Conservation (phyloP, 1,284 basidiomycete genomes). For the Rhodotorula sp. region DNA sequence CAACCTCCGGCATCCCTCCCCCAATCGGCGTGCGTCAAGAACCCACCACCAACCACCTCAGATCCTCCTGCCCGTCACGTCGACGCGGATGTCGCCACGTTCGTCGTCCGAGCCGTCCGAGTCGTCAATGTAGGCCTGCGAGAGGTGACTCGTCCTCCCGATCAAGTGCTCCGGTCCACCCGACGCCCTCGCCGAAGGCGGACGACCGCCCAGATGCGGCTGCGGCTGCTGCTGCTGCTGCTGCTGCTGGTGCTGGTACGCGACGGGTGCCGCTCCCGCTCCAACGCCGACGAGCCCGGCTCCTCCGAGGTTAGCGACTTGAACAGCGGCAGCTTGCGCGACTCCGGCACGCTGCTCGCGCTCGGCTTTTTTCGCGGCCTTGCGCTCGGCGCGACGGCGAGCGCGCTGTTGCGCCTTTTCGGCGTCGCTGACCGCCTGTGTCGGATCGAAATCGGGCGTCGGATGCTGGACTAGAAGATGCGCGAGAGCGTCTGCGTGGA, state of each 20-base stretch:
- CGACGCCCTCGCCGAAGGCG: too few species aligned
- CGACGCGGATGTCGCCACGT: not conserved
- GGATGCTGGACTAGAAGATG: not conserved
- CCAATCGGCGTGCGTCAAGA: too few species aligned
- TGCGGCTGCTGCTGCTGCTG: too few species aligned
- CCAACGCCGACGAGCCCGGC: not conserved
- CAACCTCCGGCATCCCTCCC: not conserved
- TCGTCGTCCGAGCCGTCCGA: not conserved
- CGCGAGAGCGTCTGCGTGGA: not conserved
- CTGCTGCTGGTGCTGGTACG: too few species aligned
- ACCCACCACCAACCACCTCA: not conserved
- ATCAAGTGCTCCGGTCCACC: not conserved
- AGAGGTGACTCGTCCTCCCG: not conserved
- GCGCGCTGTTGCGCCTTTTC: not conserved
- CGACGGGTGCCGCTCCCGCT: not conserved
- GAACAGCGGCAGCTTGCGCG: not conserved
- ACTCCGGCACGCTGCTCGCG: not conserved
- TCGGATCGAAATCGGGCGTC: not conserved
- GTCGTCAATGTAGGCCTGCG: slow-evolving; percentile 1
- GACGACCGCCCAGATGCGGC: too few species aligned
- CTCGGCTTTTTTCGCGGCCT: not conserved
- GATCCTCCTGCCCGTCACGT: not conserved
- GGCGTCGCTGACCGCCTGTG: not conserved
- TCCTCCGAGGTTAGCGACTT: not conserved
- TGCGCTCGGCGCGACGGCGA: not conserved